These are phyloP conservation scores for Trichoderma atroviride DNA, from an alignment of 2,329 filamentous ascomycete genomes.

Conservation along the genomic window DNA sequence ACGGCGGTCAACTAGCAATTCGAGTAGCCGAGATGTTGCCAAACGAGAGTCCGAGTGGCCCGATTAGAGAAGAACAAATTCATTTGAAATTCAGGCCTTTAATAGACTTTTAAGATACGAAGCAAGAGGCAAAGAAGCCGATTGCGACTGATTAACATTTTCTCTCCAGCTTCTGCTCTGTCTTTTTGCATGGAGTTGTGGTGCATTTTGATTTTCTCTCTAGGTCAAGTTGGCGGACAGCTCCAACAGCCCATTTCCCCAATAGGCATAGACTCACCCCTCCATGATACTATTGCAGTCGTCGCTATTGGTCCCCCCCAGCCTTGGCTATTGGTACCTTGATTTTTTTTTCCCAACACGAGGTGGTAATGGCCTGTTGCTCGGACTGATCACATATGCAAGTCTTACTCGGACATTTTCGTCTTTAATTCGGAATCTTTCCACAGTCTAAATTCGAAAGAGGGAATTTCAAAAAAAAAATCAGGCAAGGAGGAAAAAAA, in stretches of 20 bases:
- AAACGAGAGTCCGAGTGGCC: not conserved
- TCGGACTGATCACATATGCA: slow-evolving; percentile 5
- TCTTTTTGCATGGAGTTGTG: too few species aligned
- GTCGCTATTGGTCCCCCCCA: not conserved
- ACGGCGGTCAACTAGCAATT: not conserved
- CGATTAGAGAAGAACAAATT: not conserved
- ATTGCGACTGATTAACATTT: not conserved
- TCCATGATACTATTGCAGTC: not conserved
- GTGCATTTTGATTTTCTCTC: not conserved
- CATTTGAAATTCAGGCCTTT: not conserved
- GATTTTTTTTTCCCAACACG: slow-evolving; percentile 3
- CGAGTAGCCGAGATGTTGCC: not conserved
- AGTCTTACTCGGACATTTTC: slow-evolving; percentile 17
- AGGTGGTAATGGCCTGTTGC: not conserved
- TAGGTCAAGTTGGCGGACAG: not conserved
- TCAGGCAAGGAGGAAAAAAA: not conserved
- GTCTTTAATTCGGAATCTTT: not conserved
- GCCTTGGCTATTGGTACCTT: not conserved
- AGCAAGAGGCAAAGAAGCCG: not conserved
- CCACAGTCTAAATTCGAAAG: not conserved
- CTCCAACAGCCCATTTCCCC: not conserved
- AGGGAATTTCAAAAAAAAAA: not conserved
- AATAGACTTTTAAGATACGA: not conserved
- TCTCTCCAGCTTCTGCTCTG: not conserved
- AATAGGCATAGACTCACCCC: slow-evolving; percentile 14